phyloP scores from a whole-genome alignment of 441 rosid genomes.

The Corymbia calophylla region DNA sequence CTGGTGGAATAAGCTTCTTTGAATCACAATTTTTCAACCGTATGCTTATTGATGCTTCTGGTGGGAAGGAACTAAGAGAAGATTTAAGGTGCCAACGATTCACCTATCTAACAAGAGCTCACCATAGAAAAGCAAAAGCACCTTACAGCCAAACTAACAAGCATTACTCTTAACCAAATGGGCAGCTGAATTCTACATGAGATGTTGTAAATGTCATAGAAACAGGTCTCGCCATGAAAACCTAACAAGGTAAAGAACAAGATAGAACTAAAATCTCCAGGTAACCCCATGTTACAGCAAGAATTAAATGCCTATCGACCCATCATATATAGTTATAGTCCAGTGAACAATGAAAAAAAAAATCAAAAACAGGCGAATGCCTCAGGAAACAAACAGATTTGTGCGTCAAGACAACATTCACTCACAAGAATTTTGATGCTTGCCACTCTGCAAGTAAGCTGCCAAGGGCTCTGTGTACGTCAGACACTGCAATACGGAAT shows the following conservation, averaged over 20 bases:
- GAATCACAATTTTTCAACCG: background rate
- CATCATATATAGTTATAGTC: background rate
- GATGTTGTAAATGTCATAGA: background rate
- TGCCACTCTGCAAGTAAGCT: slow-evolving; percentile 79
- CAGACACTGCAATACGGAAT: slow-evolving; percentile 88
- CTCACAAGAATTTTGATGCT: slow-evolving; percentile 81
- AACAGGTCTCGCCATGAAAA: background rate
- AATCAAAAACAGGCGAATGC: background rate
- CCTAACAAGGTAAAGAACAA: background rate
- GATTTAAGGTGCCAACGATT: background rate
- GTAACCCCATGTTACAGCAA: background rate
- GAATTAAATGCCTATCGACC: background rate
- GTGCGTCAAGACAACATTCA: background rate
- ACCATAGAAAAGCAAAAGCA: background rate
- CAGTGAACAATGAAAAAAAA: background rate
- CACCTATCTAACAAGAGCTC: background rate
- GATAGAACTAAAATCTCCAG: background rate
- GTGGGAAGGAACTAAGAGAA: background rate
- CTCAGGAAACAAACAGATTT: background rate
- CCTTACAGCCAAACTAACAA: background rate
- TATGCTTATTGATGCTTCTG: background rate
- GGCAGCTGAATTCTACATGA: background rate
- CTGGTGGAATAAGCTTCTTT: background rate
- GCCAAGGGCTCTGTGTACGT: slow-evolving; percentile 95
- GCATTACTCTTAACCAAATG: background rate